phyloP scores from a whole-genome alignment of 805 yeast species.

The Wickerhamiella siamensis region DNA sequence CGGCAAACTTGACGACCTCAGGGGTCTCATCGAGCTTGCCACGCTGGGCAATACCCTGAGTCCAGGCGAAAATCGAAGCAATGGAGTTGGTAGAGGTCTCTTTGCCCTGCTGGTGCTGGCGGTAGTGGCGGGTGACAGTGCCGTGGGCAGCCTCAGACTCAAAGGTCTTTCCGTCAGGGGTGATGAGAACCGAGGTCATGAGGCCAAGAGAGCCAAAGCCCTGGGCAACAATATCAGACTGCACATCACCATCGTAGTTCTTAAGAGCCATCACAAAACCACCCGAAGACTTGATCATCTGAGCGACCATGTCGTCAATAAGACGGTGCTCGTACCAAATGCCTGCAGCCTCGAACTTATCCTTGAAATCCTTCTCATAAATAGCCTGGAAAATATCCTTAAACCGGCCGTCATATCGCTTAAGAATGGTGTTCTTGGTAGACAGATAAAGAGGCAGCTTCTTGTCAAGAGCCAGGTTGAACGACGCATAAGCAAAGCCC shows the following conservation, averaged over 20 bases:
- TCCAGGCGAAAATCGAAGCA: constrained; percentile 96
- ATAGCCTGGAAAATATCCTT: constrained; percentile 82
- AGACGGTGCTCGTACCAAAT: constrained; percentile 95
- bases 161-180: constrained; percentile 94
- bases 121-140: constrained; percentile 91
- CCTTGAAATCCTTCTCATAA: constrained; percentile 55
- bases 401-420: constrained; percentile 88
- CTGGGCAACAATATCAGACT: constrained; percentile 93
- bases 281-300: constrained; percentile 91
- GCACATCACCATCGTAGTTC: constrained; percentile 96
- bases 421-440: constrained; percentile 89
- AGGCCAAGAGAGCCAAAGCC: constrained; percentile 94
- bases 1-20: constrained; percentile 68
- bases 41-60: constrained; percentile 84
- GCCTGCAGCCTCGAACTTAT: constrained; percentile 59
- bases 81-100: constrained; percentile 96
- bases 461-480: constrained; percentile 70
- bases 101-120: constrained; percentile 92
- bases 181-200: constrained; percentile 91
- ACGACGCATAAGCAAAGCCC: constrained; percentile 88
- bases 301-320: constrained; percentile 98
- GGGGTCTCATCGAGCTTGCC: constrained; percentile 81
- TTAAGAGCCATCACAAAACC: constrained; percentile 93
- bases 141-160: constrained; percentile 99
- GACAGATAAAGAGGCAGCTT: constrained; percentile 71